Percentiles rank a stretch among this genome's conserved stretches.
phyloP scores from a whole-genome alignment of 2,329 filamentous ascomycete genomes.

The Aspergillus cejpii region DNA sequence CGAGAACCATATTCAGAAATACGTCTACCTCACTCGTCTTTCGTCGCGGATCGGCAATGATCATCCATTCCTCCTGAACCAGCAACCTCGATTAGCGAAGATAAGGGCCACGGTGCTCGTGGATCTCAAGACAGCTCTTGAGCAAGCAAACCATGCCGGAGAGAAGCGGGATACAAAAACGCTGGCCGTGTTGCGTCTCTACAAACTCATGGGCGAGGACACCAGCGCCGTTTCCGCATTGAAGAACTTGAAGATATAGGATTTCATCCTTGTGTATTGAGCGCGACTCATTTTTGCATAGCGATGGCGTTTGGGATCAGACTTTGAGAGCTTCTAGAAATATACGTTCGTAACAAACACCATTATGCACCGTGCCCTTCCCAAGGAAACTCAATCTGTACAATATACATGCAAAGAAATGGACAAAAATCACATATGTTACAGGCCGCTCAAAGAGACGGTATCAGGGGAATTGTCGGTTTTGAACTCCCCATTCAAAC shows the following conservation, averaged over 20 bases:
- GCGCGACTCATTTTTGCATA: conserved; percentile 28
- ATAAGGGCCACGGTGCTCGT: conserved; percentile 57
- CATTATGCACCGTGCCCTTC: conserved; percentile 39
- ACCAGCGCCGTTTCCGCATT: conserved; percentile 54
- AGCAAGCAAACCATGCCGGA: conserved; percentile 46
- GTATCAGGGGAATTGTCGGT: conserved; percentile 53
- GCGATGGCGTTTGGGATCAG: conserved; percentile 40
- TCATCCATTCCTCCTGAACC: conserved; percentile 58
- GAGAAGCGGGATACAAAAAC: conserved; percentile 37
- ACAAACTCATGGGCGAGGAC: conserved; percentile 55
- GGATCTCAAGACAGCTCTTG: conserved; percentile 58
- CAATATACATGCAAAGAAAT: conserved; percentile 22
- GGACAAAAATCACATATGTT: conserved; percentile 39
- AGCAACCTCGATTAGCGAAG: conserved; percentile 50
- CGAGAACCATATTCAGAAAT: conserved; percentile 53
- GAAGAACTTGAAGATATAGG: conserved; percentile 39
- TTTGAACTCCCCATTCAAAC: conserved; percentile 71
- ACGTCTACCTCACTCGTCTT: conserved; percentile 50
- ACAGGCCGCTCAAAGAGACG: conserved; percentile 41
- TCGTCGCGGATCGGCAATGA: conserved; percentile 47
- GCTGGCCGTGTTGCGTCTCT: conserved; percentile 54
- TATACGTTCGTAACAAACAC: conserved; percentile 30
- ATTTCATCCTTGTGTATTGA: neutral
- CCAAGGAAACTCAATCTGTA: conserved; percentile 42
- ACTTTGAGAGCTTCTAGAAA: conserved; percentile 11